phyloP scores from a whole-genome alignment of 2,329 filamentous ascomycete genomes.

The Penicillium sp. region DNA sequence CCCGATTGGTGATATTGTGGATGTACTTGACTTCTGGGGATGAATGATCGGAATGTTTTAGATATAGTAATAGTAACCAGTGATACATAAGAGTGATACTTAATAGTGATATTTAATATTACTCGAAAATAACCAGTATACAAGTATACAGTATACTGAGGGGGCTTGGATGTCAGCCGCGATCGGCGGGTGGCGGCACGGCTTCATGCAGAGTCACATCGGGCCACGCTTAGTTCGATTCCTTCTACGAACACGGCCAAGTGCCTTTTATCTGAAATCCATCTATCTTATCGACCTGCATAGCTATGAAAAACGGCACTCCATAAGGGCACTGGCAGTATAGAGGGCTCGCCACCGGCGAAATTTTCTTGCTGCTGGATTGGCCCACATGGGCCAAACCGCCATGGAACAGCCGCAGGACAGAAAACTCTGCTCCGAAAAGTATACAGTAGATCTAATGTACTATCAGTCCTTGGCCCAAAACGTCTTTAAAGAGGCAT shows the following conservation, averaged over 20 bases:
- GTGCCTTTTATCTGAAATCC: too few relatives aligned
- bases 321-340: not conserved
- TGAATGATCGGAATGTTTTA: too few relatives aligned
- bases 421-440: conserved; percentile 6
- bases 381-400: conserved; percentile 11
- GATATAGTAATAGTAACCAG: too few relatives aligned
- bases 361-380: not conserved
- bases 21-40: too few relatives aligned
- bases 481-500: not conserved
- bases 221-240: not conserved
- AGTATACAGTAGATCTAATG: not conserved
- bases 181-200: not conserved
- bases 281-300: too few relatives aligned
- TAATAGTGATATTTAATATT: too few relatives aligned
- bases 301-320: not conserved
- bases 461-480: not conserved
- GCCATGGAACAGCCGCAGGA: not conserved
- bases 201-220: conserved; percentile 2
- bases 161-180: not conserved
- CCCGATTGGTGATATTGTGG: too few relatives aligned
- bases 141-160: too few relatives aligned
- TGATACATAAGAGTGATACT: too few relatives aligned
- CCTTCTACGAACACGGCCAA: not conserved
- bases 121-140: too few relatives aligned
- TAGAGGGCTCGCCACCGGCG: not conserved